Percentiles rank a stretch among this genome's conserved stretches.
Evolutionary conservation across 768 basidiomycete genomes (phyloP).

Genomic region (Pulveroboletus sp.): DNA sequence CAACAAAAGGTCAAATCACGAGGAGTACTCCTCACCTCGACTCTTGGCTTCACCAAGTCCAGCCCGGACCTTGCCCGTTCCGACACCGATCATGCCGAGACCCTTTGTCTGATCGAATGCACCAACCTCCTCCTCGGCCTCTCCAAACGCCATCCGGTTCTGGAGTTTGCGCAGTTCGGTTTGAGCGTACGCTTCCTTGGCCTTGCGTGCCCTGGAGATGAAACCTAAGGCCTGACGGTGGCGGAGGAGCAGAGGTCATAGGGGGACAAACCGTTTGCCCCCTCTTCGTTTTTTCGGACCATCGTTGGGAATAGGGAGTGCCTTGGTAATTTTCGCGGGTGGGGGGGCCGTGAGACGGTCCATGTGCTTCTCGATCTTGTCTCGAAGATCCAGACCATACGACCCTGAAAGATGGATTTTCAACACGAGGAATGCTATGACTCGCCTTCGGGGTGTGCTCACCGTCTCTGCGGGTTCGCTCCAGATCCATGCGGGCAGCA

Average conservation of each 20-base stretch:
- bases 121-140: conserved; percentile 93
- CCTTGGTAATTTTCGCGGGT: conserved; percentile 88
- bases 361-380: conserved; percentile 90
- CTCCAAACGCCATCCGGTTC: conserved; percentile 94
- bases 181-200: conserved; percentile 97
- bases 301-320: conserved; percentile 90
- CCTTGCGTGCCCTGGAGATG: conserved; percentile 75
- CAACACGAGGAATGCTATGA: background rate
- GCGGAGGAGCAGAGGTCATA: background rate
- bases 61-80: conserved; percentile 86
- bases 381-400: conserved; percentile 77
- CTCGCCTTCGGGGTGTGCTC: conserved; percentile 10
- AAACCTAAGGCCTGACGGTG: background rate
- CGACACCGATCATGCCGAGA: conserved; percentile 90
- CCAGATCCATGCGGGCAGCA: conserved; percentile 92
- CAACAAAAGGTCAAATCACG: background rate
- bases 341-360: conserved; percentile 91
- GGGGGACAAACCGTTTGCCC: conserved; percentile 71
- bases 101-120: conserved; percentile 98
- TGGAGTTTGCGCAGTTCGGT: conserved; percentile 96
- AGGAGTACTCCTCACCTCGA: conserved; percentile 57
- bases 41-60: conserved; percentile 85
- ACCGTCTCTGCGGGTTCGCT: conserved; percentile 80
- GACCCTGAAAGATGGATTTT: conserved; percentile 39
- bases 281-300: conserved; percentile 94